Evolutionary conservation across 2,329 filamentous ascomycete species (phyloP).

Genomic region (Fusarium annulatum): DNA sequence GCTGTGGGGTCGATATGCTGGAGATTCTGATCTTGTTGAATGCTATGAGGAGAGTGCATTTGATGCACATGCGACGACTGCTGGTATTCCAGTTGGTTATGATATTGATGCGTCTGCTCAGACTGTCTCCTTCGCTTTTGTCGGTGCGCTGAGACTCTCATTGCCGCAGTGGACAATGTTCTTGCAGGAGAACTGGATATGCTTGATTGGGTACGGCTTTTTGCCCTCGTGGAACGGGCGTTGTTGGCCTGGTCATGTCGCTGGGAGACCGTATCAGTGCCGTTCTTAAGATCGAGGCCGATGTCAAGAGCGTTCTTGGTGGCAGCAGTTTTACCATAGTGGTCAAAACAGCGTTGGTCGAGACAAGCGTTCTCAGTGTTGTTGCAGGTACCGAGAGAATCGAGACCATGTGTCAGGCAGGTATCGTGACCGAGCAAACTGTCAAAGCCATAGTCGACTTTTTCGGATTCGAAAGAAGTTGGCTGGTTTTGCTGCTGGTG

Average conservation of each 20-base stretch:
- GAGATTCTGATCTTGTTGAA: conserved; percentile 23
- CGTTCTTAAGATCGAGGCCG: conserved; percentile 31
- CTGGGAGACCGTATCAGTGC: neutral
- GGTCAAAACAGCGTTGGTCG: conserved; percentile 44
- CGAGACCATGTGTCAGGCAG: conserved; percentile 42
- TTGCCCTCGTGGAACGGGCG: conserved; percentile 11
- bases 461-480: conserved; percentile 37
- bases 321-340: conserved; percentile 35
- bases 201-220: conserved; percentile 21
- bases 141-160: conserved; percentile 26
- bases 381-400: conserved; percentile 43
- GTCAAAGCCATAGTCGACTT: conserved; percentile 49
- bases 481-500: conserved; percentile 32
- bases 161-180: conserved; percentile 14
- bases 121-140: conserved; percentile 35
- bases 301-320: conserved; percentile 23
- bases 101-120: conserved; percentile 18
- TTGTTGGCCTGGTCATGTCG: conserved; percentile 14
- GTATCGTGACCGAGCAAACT: conserved; percentile 42
- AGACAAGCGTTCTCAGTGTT: conserved; percentile 51
- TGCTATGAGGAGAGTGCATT: conserved; percentile 23
- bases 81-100: conserved; percentile 22
- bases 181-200: conserved; percentile 20
- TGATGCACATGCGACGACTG: conserved; percentile 28
- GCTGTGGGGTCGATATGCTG: conserved; percentile 38